Evolutionary conservation across 768 basidiomycete genomes (phyloP), one percentile per base, ranked within the genome.

Genomic region (Gloeopeniophorella convolvens): DNA sequence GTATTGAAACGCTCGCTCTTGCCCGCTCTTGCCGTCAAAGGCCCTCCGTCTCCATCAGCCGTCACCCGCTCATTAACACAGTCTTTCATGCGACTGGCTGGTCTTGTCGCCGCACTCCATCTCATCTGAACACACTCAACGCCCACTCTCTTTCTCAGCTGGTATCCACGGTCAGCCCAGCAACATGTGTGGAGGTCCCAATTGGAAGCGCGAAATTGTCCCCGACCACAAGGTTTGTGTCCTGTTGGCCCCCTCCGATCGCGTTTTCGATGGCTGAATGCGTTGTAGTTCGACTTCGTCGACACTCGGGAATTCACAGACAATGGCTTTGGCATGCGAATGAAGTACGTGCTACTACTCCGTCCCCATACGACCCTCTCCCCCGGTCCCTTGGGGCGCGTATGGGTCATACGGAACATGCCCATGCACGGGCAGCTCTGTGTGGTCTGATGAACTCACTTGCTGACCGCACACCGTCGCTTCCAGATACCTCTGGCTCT

Each of bases 141-240:
- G 18, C 18, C 44, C 40, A 41, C 27, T 47, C 48, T 27, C 23
- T 36, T 47, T 23, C 30, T 56, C 45, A 55, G 56, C 51, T 59
- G 57, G 59, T 51, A 48, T 34, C 56, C 42, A 55, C 55, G 31
- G 30, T 18, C n/a, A 12, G 4, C 50, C 62, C 59, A 31, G 53
- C 51, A 55, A 51, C 32, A 83, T 80, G 79, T 86, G 84, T 64
- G 79, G 82, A 59, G 89, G 82, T 62, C 75, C 85, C 35, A 82
- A 88, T 59, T 96, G 94, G 96, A 98, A 98, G 75, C 79, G 93
- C 64, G 96, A 97, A 75, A 79, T 88, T 60, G 93, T 97, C 37
- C 90, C 89, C 47, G 96, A 97, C 72, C 96, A 98, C 71, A 99
- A 98, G 79, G 95, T 92, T 16, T 18, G 55, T 48, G 74, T 55